Evolutionary conservation across 2,329 filamentous ascomycete genomes (phyloP), one percentile per base, ranked within the genome.

Genomic region (Monilinia laxa): DNA sequence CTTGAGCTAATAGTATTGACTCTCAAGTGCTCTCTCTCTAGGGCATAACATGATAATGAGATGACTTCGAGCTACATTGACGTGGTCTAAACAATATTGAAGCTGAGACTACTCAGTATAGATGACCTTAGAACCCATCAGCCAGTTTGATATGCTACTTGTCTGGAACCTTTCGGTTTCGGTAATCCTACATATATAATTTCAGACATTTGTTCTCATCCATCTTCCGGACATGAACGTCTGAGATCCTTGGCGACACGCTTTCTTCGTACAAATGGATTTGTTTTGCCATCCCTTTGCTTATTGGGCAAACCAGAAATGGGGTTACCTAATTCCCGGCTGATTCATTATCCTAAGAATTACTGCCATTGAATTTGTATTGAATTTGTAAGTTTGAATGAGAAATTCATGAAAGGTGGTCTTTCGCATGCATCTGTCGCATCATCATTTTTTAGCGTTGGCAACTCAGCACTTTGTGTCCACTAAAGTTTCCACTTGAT

Each of bases 401-500:
- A 40, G 25, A 11, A n/a, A 23, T 51, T 49, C 20, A 5, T 60
- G 28, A 60, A 49, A 60, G 57, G 57, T 60, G 57, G 57, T 49
- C 40, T 42, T 35, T 35, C 31, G 31, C 31, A 35, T 28, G 3
- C 28, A 28, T 35, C 42, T 60, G 49, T 47, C 45, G 42, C 12
- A 23, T 38, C 45, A 16, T 23, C 14, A 38, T 18, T 55, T 49
- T 49, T 60, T 49, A 49, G 25, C 7, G 25, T 51, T 49, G 42
- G 18, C 28, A 51, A 47, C 12, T 35, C 56, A 49, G 42, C 18
- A 49, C 7, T 40, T 14, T 47, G 45, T 51, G 4, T 31, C 58
- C 58, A 62, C 45, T 38, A 62, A 62, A 62, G 18, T 52, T 51
- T 51, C 58, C 45, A 62, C 58, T 62, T 14, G 45, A 51, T 16